Evolutionary conservation across 352 stramenopile genomes (phyloP), one percentile per base, ranked within the genome.

Genomic region (Phytophthora palmivora): DNA sequence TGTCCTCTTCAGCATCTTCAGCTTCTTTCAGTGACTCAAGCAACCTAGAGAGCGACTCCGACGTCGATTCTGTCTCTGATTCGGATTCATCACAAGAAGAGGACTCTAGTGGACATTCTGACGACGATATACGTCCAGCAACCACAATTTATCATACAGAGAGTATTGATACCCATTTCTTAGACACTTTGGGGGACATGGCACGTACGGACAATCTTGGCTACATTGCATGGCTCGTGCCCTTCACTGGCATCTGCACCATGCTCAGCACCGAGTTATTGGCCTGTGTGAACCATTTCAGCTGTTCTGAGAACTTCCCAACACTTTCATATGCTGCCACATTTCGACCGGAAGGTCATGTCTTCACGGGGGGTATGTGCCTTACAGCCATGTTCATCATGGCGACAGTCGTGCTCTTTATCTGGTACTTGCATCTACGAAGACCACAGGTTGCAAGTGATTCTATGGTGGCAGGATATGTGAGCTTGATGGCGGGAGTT

Each of bases 251-350:
- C 32, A 75, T 95, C 51, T 60, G 65, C 18, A 94, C 88, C 18
- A 94, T 96, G 82, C 48, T 91, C 11, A 22, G 62, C 12, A 95
- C 87, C 11, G 87, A 93, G 46, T 50, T 74, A 0, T 62, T 94
- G 45, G 87, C 86, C 19, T 96, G 88, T 54, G 48, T 48, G 0
- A 67, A 81, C 42, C 84, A 95, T 47, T 96, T 94, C 58, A 77
- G 79, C 43, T 96, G 88, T 59, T 70, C 79, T 0, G 68, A 78
- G 19, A 63, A 89, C 28, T 95, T 86, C 69, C 88, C 88, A 22
- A 96, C 88, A 47, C 72, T 96, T 12, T 96, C 88, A 51, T 94
- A 93, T 54, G 86, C 88, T 6, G 88, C 88, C 22, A 89, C 82
- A 19, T 94, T 92, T 67, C 74, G 72, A 46, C 88, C 86, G 7